Evolutionary conservation across 768 basidiomycete species (phyloP), one percentile per base, ranked within the genome.

Genomic region (Tylopilus cervinicoccineus): DNA sequence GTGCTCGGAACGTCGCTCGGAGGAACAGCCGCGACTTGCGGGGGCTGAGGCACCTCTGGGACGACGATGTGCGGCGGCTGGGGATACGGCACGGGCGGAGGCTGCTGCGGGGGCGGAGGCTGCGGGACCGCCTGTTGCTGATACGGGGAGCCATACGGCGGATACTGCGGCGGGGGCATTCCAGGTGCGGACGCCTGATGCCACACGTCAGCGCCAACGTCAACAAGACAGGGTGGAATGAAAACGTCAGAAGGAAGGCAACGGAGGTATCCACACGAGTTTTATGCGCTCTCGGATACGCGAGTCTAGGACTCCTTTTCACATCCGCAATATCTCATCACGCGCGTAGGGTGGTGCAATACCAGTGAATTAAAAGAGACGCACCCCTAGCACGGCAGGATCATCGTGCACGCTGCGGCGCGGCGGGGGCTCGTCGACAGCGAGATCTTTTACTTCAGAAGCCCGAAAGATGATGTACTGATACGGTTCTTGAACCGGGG

Each of bases 381-480:
- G 70, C 63, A 86, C 88, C 57, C 85, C 87, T 40, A 92, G 73
- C 14, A 92, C 86, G 7, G 89, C 89, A 6, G 89, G 90, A 66
- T 92, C 89, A 60, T 89, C 86, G 50, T 86, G 85, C 14, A 90
- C 82, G 58, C 78, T 88, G 42, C 81, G 75, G 31, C 75, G 69
- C 0, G 76, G 71, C 26, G 70, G 52, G 2, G 78, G 76, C 50
- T 89, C 85, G 58, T 93, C 89, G 13, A 93, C 88, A 23, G 86
- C 76, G n/a, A 92, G 76, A 61, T 93, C 89, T 60, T 92, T 91
- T 52, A 92, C 89, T 67, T 93, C 88, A 3, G 87, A 87, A 7
- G 89, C 89, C 44, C 88, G 87, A 70, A 93, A 93, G 54, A 93
- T 88, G 68, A 93, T 92, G 68, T 89, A 92, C 54, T 86, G 79